A percentile compares a stretch with the other conserved stretches of the same genome.
Evolutionary conservation across 345 rosid species (phyloP).

Genomic region (Euphorbia pulcherrima): DNA sequence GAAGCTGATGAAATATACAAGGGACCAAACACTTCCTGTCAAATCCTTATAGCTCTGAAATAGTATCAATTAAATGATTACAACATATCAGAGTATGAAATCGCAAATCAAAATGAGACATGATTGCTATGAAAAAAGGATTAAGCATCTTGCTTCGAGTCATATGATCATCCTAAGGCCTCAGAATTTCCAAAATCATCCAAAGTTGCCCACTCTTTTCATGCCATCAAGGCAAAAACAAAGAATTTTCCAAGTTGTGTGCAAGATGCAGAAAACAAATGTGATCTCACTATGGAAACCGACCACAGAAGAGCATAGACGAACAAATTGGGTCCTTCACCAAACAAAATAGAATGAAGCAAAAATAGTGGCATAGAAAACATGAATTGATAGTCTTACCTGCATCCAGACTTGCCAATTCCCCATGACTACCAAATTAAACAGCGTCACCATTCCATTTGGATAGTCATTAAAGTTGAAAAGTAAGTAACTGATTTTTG

Average conservation of each 20-base stretch:
- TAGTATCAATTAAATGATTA: conserved; percentile 16
- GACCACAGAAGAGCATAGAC: not conserved
- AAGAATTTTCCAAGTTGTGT: not conserved
- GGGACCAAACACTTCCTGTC: conserved; percentile 81
- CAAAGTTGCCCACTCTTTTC: not conserved
- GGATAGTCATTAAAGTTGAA: conserved; percentile 96
- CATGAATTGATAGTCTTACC: conserved; percentile 37
- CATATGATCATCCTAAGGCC: not conserved
- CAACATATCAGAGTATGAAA: not conserved
- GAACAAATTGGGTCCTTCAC: conserved; percentile 4
- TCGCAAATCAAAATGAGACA: not conserved
- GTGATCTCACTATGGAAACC: not conserved
- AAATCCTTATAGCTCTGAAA: conserved; percentile 77
- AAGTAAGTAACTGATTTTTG: conserved; percentile 59
- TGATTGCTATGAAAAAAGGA: not conserved
- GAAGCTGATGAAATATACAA: conserved; percentile 83
- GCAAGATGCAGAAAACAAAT: conserved; percentile 1
- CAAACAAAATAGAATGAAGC: not conserved
- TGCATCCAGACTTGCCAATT: conserved; percentile 97
- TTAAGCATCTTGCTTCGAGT: not conserved
- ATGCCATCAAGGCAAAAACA: conserved; percentile 1
- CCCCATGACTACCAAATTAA: conserved; percentile 82
- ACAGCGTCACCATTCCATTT: conserved; percentile 95
- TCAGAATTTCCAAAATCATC: not conserved
- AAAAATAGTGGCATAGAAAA: conserved; percentile 4